Conservation (phyloP, 768 basidiomycete genomes). For the Boletus subcaerulescens region DNA sequence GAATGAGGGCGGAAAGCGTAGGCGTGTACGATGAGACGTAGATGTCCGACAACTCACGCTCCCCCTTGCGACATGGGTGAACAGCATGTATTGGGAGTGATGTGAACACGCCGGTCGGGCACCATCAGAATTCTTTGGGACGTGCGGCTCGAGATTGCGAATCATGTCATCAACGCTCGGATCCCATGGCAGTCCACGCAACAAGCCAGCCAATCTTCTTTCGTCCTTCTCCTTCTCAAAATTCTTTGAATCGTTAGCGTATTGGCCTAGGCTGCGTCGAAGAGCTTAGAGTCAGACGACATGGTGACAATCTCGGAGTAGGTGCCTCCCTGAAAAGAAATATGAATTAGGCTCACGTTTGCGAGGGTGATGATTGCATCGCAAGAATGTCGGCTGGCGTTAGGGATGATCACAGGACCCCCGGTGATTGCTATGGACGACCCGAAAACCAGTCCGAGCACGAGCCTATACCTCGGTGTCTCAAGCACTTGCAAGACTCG, state of each 20-base stretch:
- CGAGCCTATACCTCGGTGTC: no score
- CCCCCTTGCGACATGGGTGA: slow-evolving; percentile 10
- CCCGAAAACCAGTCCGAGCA: no score
- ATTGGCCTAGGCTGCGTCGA: neutral
- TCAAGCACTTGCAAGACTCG: no score
- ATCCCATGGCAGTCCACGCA: slow-evolving; percentile 29
- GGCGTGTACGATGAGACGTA: slow-evolving; percentile 34
- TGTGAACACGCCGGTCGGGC: slow-evolving; percentile 24
- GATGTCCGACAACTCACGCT: slow-evolving; percentile 19
- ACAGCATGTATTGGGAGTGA: slow-evolving; percentile 32
- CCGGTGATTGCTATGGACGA: neutral
- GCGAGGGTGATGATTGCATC: slow-evolving; percentile 19
- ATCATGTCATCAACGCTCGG: slow-evolving; percentile 24
- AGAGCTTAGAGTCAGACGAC: slow-evolving; percentile 2
- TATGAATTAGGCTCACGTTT: slow-evolving; percentile 6
- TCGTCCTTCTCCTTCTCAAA: neutral
- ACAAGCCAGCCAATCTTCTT: neutral
- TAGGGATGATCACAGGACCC: slow-evolving; percentile 35
- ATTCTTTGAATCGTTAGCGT: neutral
- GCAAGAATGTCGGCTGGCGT: slow-evolving; percentile 21
- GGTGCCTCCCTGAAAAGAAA: slow-evolving; percentile 9
- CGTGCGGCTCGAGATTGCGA: slow-evolving; percentile 12
- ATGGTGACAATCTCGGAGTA: slow-evolving; percentile 1
- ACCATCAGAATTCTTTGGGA: slow-evolving; percentile 29
- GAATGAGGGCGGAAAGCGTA: slow-evolving; percentile 27